Evolutionary conservation across 129 eudicot genomes (phyloP).

Genomic region (Pittosporum tobira): DNA sequence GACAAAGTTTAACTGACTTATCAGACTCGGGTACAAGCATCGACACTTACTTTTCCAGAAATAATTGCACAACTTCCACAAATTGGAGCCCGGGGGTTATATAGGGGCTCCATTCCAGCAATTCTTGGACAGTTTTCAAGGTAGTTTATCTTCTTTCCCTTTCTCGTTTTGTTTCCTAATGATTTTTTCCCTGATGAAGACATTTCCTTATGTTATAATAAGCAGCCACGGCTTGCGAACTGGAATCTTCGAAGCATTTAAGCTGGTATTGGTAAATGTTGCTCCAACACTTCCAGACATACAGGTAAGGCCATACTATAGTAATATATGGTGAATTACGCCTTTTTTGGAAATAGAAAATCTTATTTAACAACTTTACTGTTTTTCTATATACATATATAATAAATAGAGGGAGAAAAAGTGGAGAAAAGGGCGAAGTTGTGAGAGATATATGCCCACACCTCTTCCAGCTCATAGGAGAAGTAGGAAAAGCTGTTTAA

Average conservation of each 20-base stretch:
- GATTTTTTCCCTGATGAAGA: not conserved
- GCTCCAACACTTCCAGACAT: slow-evolving; percentile 35
- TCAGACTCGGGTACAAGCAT: slow-evolving; percentile 93
- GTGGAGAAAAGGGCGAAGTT: too few relatives aligned
- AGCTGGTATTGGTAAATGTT: slow-evolving; percentile 24
- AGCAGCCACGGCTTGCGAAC: slow-evolving; percentile 42
- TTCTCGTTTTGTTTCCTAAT: not conserved
- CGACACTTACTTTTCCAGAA: slow-evolving; percentile 72
- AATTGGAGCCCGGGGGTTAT: slow-evolving; percentile 83
- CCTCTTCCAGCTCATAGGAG: too few relatives aligned
- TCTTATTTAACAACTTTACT: not conserved
- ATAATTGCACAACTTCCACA: slow-evolving; percentile 75
- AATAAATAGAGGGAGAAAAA: too few relatives aligned
- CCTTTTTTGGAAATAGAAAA: not conserved
- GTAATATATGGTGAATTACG: not conserved
- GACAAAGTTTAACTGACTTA: slow-evolving; percentile 12
- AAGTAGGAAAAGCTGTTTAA: too few relatives aligned
- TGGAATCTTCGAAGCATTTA: slow-evolving; percentile 37
- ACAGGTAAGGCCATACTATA: slow-evolving; percentile 17
- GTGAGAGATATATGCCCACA: too few relatives aligned
- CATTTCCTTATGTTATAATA: not conserved
- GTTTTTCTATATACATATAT: not conserved
- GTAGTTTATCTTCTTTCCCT: slow-evolving; percentile 23
- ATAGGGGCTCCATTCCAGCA: slow-evolving; percentile 86
- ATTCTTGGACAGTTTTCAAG: slow-evolving; percentile 93